Evolutionary conservation across 805 yeast genomes (phyloP).

Genomic region (Candida loeiensis): DNA sequence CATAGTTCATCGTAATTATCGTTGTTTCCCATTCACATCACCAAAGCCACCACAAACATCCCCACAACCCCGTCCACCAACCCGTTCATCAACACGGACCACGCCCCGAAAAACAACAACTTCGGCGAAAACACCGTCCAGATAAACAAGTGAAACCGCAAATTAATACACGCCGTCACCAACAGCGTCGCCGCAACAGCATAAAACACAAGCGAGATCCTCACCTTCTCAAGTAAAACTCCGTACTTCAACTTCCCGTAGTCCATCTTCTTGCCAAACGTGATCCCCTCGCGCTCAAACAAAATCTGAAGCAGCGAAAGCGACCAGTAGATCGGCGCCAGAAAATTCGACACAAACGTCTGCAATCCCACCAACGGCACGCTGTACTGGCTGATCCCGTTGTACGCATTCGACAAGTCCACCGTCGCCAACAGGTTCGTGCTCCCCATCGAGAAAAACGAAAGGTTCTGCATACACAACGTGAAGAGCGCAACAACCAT

Average conservation of each 20-base stretch:
- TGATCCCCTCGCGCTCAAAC: constrained; percentile 28
- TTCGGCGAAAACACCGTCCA: constrained; percentile 99
- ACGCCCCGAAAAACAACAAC: constrained; percentile 70
- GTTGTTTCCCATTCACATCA: background rate
- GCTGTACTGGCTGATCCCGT: constrained; percentile 74
- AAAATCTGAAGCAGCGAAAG: constrained; percentile 41
- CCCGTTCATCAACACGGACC: constrained; percentile 56
- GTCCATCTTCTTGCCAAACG: constrained; percentile 16
- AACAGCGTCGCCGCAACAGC: constrained; percentile 56
- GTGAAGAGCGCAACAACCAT: constrained; percentile 31
- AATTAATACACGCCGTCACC: constrained; percentile 62
- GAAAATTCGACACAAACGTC: constrained; percentile 81
- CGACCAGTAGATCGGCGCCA: constrained; percentile 82
- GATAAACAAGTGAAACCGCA: constrained; percentile 84
- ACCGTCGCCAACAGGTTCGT: constrained; percentile 91
- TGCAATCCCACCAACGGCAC: constrained; percentile 69
- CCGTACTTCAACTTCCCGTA: constrained; percentile 26
- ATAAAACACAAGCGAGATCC: constrained; percentile 51
- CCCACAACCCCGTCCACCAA: constrained; percentile 24
- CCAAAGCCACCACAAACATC: background rate
- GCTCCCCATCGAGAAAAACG: constrained; percentile 85
- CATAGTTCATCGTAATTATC: no score
- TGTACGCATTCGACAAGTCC: constrained; percentile 87
- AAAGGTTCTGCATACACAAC: constrained; percentile 63
- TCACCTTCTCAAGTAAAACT: constrained; percentile 31